Evolutionary conservation across 2,329 filamentous ascomycete species (phyloP).

Genomic region (Talaromyces sp.): DNA sequence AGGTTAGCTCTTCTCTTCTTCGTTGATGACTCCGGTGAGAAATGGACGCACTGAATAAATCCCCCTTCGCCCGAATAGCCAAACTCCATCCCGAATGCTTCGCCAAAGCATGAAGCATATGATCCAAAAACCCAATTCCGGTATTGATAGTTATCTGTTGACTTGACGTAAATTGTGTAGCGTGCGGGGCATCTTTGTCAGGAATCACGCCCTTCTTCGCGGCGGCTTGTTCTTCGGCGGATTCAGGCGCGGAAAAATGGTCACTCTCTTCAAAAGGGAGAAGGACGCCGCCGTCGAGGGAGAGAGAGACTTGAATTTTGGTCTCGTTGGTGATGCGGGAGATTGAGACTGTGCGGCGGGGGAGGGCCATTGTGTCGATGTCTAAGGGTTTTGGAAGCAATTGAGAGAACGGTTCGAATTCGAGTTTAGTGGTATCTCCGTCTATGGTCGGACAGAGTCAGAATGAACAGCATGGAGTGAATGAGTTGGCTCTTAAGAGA

Average conservation of each 20-base stretch:
- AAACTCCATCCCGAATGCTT: conserved; percentile 97
- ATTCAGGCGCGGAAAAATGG: conserved; percentile 63
- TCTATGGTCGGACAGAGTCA: fast-evolving
- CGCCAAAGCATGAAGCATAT: conserved; percentile 95
- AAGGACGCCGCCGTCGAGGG: conserved; percentile 80
- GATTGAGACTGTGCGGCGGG: conserved; percentile 68
- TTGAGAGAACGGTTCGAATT: not conserved
- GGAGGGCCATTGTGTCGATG: conserved; percentile 4
- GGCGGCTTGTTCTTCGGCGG: conserved; percentile 51
- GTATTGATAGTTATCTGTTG: conserved; percentile 88
- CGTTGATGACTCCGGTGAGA: not conserved
- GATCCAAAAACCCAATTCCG: conserved; percentile 95
- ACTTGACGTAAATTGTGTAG: conserved; percentile 76
- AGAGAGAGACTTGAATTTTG: conserved; percentile 88
- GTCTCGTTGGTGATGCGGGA: conserved; percentile 96
- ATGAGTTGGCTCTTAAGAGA: not conserved
- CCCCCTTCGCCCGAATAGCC: conserved; percentile 76
- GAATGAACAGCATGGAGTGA: not conserved
- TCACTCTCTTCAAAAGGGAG: conserved; percentile 40
- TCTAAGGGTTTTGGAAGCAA: not conserved
- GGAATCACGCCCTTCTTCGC: conserved; percentile 47
- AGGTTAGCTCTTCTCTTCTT: not conserved
- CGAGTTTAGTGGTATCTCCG: not conserved
- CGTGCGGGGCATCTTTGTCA: conserved; percentile 61
- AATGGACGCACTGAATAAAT: conserved; percentile 73